These are phyloP conservation scores for Leishmania tarentolae DNA, from an alignment of 208 protist genomes.

Conservation along the genomic window DNA sequence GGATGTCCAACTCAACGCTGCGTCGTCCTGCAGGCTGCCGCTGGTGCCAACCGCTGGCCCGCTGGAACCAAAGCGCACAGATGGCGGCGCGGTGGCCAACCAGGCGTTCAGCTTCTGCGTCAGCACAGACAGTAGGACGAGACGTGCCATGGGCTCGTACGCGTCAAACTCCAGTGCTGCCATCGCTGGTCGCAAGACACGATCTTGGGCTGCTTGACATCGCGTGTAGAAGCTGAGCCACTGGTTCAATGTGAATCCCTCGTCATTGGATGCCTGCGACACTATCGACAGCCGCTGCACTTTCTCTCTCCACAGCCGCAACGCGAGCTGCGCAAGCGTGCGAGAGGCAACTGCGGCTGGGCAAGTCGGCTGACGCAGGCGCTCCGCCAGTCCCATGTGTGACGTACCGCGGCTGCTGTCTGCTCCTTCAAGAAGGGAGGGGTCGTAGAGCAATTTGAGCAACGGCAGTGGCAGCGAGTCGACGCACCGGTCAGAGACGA, in stretches of 20 bases:
- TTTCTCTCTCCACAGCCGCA: slow-evolving; percentile 51
- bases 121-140: slow-evolving; percentile 42
- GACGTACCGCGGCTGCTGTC: neutral
- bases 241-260: neutral
- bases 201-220: slow-evolving; percentile 41
- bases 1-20: neutral
- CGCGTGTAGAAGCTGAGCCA: slow-evolving; percentile 17
- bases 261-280: neutral
- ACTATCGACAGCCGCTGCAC: slow-evolving; percentile 14
- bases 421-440: slow-evolving; percentile 20
- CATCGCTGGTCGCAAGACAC: slow-evolving; percentile 56
- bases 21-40: neutral
- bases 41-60: neutral
- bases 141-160: slow-evolving; percentile 43
- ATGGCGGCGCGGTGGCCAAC: slow-evolving; percentile 8
- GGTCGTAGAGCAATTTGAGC: slow-evolving; percentile 29
- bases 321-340: slow-evolving; percentile 36
- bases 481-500: slow-evolving; percentile 3
- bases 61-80: slow-evolving; percentile 2
- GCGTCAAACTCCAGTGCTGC: slow-evolving; percentile 62
- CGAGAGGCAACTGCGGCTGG: slow-evolving; percentile 34
- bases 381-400: slow-evolving; percentile 17
- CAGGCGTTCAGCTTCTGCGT: slow-evolving; percentile 22
- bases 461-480: slow-evolving; percentile 19
- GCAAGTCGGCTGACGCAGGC: slow-evolving; percentile 20